phyloP scores from a whole-genome alignment of 176 grass and related monocot genomes.

The Puccinellia tenuiflora region DNA sequence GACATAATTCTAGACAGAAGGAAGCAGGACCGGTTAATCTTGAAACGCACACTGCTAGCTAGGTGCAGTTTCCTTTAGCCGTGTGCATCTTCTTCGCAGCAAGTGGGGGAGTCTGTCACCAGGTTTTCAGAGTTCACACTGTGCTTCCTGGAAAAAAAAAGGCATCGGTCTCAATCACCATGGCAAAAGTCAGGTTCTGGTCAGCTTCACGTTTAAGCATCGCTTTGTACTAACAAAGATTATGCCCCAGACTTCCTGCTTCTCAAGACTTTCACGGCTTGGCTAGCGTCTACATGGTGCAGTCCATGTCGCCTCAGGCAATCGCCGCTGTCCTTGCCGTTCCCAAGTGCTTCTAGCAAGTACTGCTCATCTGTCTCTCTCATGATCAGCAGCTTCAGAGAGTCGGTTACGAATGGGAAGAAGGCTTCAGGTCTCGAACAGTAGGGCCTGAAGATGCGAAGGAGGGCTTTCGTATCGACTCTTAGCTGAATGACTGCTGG shows the following conservation, averaged over 20 bases:
- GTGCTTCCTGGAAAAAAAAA: neutral
- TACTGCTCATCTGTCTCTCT: conserved; percentile 25
- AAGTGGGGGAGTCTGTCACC: neutral
- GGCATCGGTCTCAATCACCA: neutral
- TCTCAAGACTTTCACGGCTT: conserved; percentile 60
- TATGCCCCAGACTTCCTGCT: conserved; percentile 37
- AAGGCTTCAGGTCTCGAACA: conserved; percentile 75
- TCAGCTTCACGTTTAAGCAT: neutral
- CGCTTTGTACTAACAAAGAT: neutral
- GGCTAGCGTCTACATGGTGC: conserved; percentile 53
- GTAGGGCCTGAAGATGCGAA: conserved; percentile 64
- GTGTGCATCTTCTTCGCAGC: neutral
- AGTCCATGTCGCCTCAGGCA: conserved; percentile 43
- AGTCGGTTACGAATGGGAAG: conserved; percentile 65
- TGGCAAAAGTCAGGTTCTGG: neutral
- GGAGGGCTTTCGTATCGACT: conserved; percentile 53
- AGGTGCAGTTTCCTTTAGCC: neutral
- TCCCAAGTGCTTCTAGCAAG: conserved; percentile 52
- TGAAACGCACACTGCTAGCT: neutral
- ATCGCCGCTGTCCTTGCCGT: conserved; percentile 18
- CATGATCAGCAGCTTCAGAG: conserved; percentile 60
- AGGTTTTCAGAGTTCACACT: neutral
- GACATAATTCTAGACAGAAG: neutral
- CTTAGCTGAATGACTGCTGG: conserved; percentile 56
- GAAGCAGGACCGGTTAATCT: neutral